Conservation (phyloP, 2,329 filamentous ascomycete genomes). For the Rutstroemia sydowiana region DNA sequence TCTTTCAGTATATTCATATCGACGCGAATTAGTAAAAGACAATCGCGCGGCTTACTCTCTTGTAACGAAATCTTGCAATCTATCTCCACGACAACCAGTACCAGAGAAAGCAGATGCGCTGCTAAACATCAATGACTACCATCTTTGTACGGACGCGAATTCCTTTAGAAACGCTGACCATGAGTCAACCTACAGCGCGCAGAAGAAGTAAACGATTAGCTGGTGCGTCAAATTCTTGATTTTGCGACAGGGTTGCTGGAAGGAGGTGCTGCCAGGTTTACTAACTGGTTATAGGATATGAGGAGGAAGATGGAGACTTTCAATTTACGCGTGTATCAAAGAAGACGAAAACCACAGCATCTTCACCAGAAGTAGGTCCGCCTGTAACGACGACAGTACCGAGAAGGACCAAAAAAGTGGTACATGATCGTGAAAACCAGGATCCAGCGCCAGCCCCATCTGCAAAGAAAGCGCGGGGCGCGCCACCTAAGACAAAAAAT, state of each 20-base stretch:
- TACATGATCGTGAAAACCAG: conserved; percentile 33
- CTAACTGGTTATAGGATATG: conserved; percentile 40
- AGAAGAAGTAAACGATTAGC: conserved; percentile 55
- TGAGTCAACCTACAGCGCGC: conserved; percentile 53
- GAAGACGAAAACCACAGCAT: conserved; percentile 48
- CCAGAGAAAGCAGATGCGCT: conserved; percentile 24
- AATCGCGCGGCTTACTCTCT: conserved; percentile 11
- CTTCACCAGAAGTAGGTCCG: conserved; percentile 24
- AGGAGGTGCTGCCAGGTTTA: conserved; percentile 8
- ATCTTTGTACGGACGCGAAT: conserved; percentile 52
- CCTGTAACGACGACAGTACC: conserved; percentile 32
- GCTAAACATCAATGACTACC: conserved; percentile 57
- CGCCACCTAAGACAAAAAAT: not conserved
- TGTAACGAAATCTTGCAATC: conserved; percentile 1
- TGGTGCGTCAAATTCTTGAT: conserved; percentile 38
- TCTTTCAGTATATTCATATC: conserved; percentile 34
- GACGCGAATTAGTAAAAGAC: conserved; percentile 18
- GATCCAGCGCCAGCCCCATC: conserved; percentile 14
- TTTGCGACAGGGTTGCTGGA: conserved; percentile 4
- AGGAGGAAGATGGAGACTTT: conserved; percentile 73
- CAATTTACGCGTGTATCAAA: conserved; percentile 64
- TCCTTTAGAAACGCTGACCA: conserved; percentile 61
- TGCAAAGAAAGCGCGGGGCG: conserved; percentile 34
- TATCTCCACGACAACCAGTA: conserved; percentile 8
- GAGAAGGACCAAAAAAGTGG: conserved; percentile 30